A percentile compares a stretch with the other conserved stretches of the same genome.
phyloP scores from a whole-genome alignment of 2,329 filamentous ascomycete species.

The Nemania serpens region DNA sequence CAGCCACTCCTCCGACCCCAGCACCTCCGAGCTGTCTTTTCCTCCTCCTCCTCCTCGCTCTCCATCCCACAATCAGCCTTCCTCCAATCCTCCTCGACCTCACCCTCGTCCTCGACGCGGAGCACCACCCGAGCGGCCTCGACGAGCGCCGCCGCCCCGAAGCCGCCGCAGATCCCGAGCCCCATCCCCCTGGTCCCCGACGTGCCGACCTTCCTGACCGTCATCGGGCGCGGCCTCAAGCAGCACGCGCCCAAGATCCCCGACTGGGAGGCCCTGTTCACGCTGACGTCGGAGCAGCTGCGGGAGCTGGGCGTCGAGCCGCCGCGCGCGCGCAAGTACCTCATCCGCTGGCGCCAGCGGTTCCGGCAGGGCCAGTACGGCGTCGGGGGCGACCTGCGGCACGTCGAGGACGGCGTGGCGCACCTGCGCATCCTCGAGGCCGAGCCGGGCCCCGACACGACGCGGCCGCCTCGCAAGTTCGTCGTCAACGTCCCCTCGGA shows the following conservation, averaged over 20 bases:
- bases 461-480: conserved; percentile 52
- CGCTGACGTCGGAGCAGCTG: conserved; percentile 75
- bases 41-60: background rate
- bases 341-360: conserved; percentile 85
- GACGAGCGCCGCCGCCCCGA: background rate
- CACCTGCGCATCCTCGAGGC: conserved; percentile 42
- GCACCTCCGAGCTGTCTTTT: conserved; percentile 34
- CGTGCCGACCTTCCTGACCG: conserved; percentile 79
- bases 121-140: conserved; percentile 20
- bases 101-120: conserved; percentile 15
- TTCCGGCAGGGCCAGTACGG: conserved; percentile 80
- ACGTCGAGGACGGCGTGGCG: conserved; percentile 58
- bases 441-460: conserved; percentile 49
- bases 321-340: conserved; percentile 78
- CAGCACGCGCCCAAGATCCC: conserved; percentile 86
- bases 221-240: conserved; percentile 86
- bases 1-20: conserved; percentile 41
- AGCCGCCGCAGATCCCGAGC: conserved; percentile 54
- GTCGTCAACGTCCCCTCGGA: conserved; percentile 60
- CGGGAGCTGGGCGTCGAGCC: conserved; percentile 86
- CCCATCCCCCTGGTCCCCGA: conserved; percentile 88
- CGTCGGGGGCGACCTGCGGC: conserved; percentile 78
- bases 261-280: conserved; percentile 89
- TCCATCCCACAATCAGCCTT: conserved; percentile 4
- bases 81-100: conserved; percentile 2